Evolutionary conservation across 139 green algal genomes (phyloP), one percentile per base, ranked within the genome.

Genomic region (Chlorella sp.): DNA sequence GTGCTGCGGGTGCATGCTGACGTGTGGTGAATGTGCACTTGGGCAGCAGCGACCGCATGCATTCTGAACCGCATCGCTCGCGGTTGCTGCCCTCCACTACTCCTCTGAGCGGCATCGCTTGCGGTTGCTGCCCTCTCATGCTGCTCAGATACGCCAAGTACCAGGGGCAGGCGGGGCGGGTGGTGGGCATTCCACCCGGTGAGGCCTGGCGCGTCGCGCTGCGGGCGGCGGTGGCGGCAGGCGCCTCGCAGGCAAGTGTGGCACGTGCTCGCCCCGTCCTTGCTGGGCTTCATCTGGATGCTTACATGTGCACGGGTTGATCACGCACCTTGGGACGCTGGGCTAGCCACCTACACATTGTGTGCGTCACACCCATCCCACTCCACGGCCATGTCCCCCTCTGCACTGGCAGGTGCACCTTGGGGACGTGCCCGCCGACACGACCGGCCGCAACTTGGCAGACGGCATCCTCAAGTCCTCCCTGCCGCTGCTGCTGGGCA

Each of bases 161-260:
- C 54, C 92, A 95, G 83, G 81, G 73, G 1, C 51, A 67, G 46
- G 93, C 92, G 22, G 92, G 86, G 9, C 64, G 76, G 32, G 86
- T 48, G n/a, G 75, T 93, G 78, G 94, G 91, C 36, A 77, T 97
- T 32, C 70, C 70, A 6, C 51, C 85, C 9, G 92, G 95, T 2
- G 90, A 89, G 58, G 93, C 94, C 9, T 98, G 94, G 95, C 88
- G 91, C 19, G 91, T 83, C 24, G 94, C 94, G 13, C 34, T 97
- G 76, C 73, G 92, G 62, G 89, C 88, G 0, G 93, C 93, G 24
- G 84, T 86, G 40, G 79, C 88, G 28, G 68, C 48, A 13, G 88
- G 90, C 28, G 85, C 86, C 17, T 65, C 75, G 32, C 89, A 94
- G 84, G 86, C 86, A n/a, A 40, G 72, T 7, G 38, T 2, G 5